Percentiles rank a stretch among this genome's conserved stretches.
Conservation (phyloP, 306 rosid species). For the Sphenostylis stenocarpa region DNA sequence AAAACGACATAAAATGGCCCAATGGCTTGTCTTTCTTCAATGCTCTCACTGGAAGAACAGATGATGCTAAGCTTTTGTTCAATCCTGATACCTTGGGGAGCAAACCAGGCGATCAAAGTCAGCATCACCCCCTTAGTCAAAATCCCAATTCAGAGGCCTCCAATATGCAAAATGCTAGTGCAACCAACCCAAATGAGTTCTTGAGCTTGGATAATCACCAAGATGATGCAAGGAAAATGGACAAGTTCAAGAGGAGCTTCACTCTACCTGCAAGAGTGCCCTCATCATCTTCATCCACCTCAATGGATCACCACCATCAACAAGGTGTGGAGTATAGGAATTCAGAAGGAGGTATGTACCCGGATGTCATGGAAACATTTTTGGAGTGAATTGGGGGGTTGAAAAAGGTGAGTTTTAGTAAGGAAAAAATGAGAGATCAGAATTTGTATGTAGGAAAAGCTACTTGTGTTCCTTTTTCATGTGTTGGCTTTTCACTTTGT, state of each 20-base stretch:
- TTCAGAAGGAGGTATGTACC: conserved; percentile 73
- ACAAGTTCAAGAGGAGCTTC: conserved; percentile 80
- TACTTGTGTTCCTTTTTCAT: conserved; percentile 46
- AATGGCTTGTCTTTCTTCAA: conserved; percentile 85
- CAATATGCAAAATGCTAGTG: conserved; percentile 44
- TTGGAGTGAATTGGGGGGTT: conserved; percentile 61
- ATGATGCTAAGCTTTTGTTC: conserved; percentile 81
- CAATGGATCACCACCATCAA: conserved; percentile 71
- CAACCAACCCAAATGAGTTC: conserved; percentile 61
- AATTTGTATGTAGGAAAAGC: conserved; percentile 64
- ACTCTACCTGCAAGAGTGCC: conserved; percentile 83
- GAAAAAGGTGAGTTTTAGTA: conserved; percentile 8
- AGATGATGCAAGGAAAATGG: conserved; percentile 64
- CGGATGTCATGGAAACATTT: conserved; percentile 90
- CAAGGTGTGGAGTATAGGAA: conserved; percentile 62
- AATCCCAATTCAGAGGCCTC: conserved; percentile 49
- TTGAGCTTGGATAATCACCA: conserved; percentile 89
- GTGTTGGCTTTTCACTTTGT: conserved; percentile 45
- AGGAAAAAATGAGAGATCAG: conserved; percentile 33
- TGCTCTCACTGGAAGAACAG: conserved; percentile 79
- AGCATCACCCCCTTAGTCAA: conserved; percentile 34
- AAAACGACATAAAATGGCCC: conserved; percentile 90
- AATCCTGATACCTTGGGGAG: conserved; percentile 66
- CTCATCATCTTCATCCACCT: conserved; percentile 84
- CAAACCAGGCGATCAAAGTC: conserved; percentile 49